Evolutionary conservation across 306 rosid genomes (phyloP).

Genomic region (Pterocarpus macrocarpus): DNA sequence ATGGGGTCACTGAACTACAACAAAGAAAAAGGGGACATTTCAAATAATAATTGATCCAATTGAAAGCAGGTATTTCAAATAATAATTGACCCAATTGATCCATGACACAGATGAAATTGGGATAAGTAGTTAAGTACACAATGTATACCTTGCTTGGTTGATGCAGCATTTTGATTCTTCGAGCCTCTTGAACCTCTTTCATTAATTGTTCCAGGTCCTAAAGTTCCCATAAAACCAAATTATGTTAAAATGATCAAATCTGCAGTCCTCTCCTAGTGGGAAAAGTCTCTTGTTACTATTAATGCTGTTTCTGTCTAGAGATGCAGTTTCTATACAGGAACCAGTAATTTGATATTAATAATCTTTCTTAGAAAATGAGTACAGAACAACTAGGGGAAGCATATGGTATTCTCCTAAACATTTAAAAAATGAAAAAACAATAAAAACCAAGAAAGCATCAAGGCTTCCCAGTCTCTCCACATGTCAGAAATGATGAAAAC

Average conservation of each 20-base stretch:
- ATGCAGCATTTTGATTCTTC: constrained; percentile 94
- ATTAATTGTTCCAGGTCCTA: constrained; percentile 90
- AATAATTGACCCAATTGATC: background rate
- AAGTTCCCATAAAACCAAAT: constrained; percentile 45
- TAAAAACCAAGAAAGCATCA: constrained; percentile 5
- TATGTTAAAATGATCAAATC: constrained; percentile 40
- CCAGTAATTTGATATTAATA: constrained; percentile 8
- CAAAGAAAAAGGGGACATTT: background rate
- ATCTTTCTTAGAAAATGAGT: constrained; percentile 24
- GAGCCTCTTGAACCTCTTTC: constrained; percentile 98
- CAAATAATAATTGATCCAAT: constrained; percentile 1
- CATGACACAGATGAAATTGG: constrained; percentile 5
- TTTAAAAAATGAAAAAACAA: background rate
- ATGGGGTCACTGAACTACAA: background rate
- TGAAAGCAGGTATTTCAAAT: constrained; percentile 13
- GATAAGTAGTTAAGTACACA: constrained; percentile 30
- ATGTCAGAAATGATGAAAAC: background rate
- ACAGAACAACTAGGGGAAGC: constrained; percentile 4
- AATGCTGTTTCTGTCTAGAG: background rate
- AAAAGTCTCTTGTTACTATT: background rate
- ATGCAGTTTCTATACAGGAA: background rate
- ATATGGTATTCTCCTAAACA: background rate
- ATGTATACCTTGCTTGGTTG: constrained; percentile 89
- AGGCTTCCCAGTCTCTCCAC: constrained; percentile 14
- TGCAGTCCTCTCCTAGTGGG: no score